Percentiles rank a stretch among this genome's conserved stretches.
Evolutionary conservation across 2,329 filamentous ascomycete species (phyloP).

Genomic region (Samsoniella hepiali): DNA sequence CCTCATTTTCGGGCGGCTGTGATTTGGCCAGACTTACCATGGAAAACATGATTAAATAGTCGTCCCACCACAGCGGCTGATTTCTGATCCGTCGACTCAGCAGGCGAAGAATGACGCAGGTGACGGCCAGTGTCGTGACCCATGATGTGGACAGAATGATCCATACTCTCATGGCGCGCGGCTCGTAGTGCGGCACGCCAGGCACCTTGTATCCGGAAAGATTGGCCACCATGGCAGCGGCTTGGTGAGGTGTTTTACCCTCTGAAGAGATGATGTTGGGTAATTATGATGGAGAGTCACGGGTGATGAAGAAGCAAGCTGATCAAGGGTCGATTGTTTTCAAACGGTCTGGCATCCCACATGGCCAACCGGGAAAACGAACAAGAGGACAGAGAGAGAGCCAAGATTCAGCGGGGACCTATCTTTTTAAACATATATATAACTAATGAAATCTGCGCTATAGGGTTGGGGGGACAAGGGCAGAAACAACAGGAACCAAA

Average conservation of each 20-base stretch:
- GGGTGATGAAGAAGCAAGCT: neutral
- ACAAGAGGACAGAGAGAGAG: neutral
- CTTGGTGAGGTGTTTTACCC: neutral
- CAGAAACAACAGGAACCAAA: neutral
- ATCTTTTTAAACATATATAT: neutral
- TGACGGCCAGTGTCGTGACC: conserved; percentile 40
- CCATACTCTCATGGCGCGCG: conserved; percentile 12
- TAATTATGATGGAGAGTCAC: neutral
- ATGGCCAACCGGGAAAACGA: neutral
- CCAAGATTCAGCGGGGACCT: neutral
- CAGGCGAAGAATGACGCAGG: conserved; percentile 39
- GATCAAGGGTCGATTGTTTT: neutral
- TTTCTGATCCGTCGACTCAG: conserved; percentile 40
- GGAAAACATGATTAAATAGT: conserved; percentile 47
- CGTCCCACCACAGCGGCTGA: conserved; percentile 49
- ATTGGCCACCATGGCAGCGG: conserved; percentile 10
- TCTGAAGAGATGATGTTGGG: neutral
- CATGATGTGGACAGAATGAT: conserved; percentile 15
- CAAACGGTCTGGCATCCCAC: neutral
- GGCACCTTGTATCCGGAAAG: conserved; percentile 13
- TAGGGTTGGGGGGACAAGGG: neutral
- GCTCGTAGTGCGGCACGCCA: conserved; percentile 16
- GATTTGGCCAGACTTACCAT: conserved; percentile 33
- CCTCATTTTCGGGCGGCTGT: neutral
- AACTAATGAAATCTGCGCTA: neutral